Conservation (phyloP, 129 eudicot species). For the Artemisia argyi region DNA sequence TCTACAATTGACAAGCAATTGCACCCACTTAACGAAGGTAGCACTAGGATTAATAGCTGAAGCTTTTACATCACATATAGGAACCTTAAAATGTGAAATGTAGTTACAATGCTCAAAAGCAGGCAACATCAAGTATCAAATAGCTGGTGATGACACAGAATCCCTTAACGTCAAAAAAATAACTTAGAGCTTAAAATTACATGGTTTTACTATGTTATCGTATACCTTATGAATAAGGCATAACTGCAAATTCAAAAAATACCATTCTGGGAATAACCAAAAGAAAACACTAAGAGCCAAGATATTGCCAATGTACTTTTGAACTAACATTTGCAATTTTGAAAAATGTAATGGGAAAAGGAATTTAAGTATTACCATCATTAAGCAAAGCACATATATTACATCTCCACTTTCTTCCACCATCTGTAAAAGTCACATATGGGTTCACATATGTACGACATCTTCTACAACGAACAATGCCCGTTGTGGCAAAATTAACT, state of each 20-base stretch:
- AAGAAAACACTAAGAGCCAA: not conserved
- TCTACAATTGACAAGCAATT: not conserved
- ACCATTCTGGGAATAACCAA: not conserved
- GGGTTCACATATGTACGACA: slow-evolving; percentile 99
- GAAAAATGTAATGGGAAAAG: slow-evolving; percentile 5
- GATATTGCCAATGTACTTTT: slow-evolving; percentile 1
- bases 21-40: not conserved
- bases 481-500: slow-evolving; percentile 87
- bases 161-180: too few relatives aligned
- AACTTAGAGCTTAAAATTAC: too few relatives aligned
- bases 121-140: too few relatives aligned
- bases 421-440: slow-evolving; percentile 83
- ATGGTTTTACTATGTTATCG: slow-evolving; percentile 5
- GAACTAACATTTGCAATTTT: slow-evolving; percentile 1
- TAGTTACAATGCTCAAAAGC: too few relatives aligned
- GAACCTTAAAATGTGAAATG: not conserved
- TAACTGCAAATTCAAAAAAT: not conserved
- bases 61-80: not conserved
- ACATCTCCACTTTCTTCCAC: slow-evolving; percentile 99
- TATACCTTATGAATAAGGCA: not conserved
- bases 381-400: slow-evolving; percentile 94
- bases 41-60: not conserved
- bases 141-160: too few relatives aligned
- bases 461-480: slow-evolving; percentile 95
- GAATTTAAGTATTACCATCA: slow-evolving; percentile 64